phyloP scores from a whole-genome alignment of 768 basidiomycete species.

The Lactarius deliciosus region DNA sequence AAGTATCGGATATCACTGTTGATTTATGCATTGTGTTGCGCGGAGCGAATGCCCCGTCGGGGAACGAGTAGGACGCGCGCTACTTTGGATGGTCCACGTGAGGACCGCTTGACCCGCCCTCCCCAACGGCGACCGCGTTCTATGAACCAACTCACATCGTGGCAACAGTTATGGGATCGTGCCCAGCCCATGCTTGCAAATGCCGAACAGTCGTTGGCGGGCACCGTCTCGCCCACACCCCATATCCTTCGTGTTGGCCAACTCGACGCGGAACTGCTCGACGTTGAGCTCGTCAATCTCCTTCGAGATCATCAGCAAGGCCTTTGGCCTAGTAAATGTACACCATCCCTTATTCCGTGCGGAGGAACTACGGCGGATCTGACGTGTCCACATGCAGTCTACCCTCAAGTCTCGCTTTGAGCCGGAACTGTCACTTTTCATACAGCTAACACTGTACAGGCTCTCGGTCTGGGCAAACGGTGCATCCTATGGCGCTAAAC shows the following conservation, averaged over 20 bases:
- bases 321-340: constrained; percentile 68
- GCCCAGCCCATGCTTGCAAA: constrained; percentile 55
- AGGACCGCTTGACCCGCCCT: background rate
- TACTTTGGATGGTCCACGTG: constrained; percentile 1
- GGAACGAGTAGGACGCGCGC: background rate
- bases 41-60: background rate
- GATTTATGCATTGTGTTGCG: background rate
- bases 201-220: constrained; percentile 44
- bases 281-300: constrained; percentile 80
- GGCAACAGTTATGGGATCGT: constrained; percentile 65
- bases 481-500: constrained; percentile 78
- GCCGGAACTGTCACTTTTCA: constrained; percentile 69
- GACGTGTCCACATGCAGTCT: constrained; percentile 41
- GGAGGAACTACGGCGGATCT: constrained; percentile 1
- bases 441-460: constrained; percentile 74
- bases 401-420: constrained; percentile 62
- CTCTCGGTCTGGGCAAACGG: constrained; percentile 80
- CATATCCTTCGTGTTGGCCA: constrained; percentile 81
- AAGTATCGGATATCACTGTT: background rate
- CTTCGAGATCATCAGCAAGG: constrained; percentile 79
- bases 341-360: constrained; percentile 31
- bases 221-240: constrained; percentile 29
- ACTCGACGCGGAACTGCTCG: constrained; percentile 87
- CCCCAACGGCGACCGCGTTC: constrained; percentile 5
- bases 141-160: constrained; percentile 33